phyloP scores from a whole-genome alignment of 2,329 filamentous ascomycete genomes.

The Aspergillus pseudoviridinutans region DNA sequence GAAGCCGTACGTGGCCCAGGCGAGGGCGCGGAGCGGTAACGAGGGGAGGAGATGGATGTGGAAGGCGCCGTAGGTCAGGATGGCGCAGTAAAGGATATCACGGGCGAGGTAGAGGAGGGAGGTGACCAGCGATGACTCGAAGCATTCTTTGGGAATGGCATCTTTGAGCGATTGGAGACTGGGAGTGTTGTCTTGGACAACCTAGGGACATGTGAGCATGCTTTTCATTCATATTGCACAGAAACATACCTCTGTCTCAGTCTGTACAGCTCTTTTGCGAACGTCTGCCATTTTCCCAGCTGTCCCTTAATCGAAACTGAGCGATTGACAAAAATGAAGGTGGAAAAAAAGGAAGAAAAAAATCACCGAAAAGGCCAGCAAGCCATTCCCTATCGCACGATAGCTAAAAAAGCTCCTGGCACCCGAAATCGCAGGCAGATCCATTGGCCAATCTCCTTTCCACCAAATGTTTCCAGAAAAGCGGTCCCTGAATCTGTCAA shows the following conservation, averaged over 20 bases:
- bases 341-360: background rate
- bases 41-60: constrained; percentile 52
- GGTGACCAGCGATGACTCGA: constrained; percentile 50
- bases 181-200: constrained; percentile 1
- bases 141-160: constrained; percentile 60
- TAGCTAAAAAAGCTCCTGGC: background rate
- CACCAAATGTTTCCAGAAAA: background rate
- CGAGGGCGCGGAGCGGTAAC: constrained; percentile 41
- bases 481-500: background rate
- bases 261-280: background rate
- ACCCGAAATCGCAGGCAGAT: background rate
- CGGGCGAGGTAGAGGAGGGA: constrained; percentile 56
- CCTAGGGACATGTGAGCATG: background rate
- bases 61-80: constrained; percentile 50
- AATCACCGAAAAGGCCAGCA: background rate
- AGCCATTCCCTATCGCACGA: background rate
- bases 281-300: background rate
- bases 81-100: constrained; percentile 50
- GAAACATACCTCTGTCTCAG: background rate
- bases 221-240: background rate
- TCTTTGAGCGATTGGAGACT: constrained; percentile 25
- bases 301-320: background rate
- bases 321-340: background rate
- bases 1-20: constrained; percentile 60
- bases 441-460: background rate